A percentile compares a stretch with the other conserved stretches of the same genome.
Evolutionary conservation across 176 grass and related monocot species (phyloP).

Genomic region (Avena insularis): DNA sequence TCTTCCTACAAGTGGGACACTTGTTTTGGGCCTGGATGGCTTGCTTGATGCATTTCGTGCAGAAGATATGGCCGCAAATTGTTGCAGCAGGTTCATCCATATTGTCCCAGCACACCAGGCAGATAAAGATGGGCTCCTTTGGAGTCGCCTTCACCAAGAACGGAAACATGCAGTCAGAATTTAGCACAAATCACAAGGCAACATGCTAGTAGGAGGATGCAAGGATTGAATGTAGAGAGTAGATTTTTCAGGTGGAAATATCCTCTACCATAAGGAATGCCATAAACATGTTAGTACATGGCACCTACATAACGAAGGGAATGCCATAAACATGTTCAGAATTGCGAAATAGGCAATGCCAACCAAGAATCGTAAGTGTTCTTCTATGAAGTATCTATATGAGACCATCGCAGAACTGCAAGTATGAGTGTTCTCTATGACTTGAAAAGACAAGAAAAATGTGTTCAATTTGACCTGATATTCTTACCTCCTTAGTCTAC

Average conservation of each 20-base stretch:
- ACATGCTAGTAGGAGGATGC: neutral
- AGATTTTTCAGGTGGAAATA: constrained; percentile 9
- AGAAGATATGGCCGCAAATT: neutral
- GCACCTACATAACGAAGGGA: constrained; percentile 9
- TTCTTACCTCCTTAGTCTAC: neutral
- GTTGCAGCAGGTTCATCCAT: constrained; percentile 58
- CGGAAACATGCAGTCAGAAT: constrained; percentile 1
- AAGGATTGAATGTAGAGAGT: constrained; percentile 1
- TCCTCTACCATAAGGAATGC: neutral
- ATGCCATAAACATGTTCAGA: neutral
- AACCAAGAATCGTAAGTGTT: constrained; percentile 4
- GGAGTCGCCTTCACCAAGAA: constrained; percentile 33
- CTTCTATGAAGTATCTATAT: neutral
- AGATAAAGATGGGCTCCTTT: constrained; percentile 70
- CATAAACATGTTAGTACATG: neutral
- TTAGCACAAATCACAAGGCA: neutral
- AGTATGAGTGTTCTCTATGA: neutral
- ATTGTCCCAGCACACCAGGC: constrained; percentile 79
- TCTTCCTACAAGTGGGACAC: neutral
- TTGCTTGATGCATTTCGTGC: neutral
- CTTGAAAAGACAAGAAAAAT: neutral
- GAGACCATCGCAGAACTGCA: neutral
- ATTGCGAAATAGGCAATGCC: neutral
- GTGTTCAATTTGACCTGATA: neutral
- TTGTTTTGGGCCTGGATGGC: neutral